Percentiles rank a stretch among this genome's conserved stretches.
These are phyloP conservation scores for Cyberlindnera galapagoensis DNA, from an alignment of 805 yeast genomes.

Conservation along the genomic window DNA sequence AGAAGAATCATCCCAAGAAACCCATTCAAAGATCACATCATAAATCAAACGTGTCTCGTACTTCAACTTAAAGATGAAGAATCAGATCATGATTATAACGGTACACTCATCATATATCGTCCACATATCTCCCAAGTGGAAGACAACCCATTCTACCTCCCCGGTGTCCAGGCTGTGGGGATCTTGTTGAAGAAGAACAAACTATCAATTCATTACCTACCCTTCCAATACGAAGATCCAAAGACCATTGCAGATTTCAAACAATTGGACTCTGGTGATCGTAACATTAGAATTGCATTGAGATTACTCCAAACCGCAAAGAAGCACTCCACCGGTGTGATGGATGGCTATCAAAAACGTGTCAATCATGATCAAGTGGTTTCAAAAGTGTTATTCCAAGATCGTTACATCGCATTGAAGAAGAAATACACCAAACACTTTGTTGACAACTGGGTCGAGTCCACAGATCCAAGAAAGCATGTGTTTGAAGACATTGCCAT, in stretches of 20 bases:
- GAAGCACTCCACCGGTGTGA: conserved; percentile 80
- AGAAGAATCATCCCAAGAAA: conserved; percentile 88
- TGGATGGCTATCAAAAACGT: conserved; percentile 79
- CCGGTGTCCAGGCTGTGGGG: conserved; percentile 75
- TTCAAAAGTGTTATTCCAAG: conserved; percentile 75
- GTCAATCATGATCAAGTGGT: conserved; percentile 87
- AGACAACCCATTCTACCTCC: conserved; percentile 84
- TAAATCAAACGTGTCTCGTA: conserved; percentile 77
- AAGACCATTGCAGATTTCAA: conserved; percentile 23
- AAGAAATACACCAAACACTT: conserved; percentile 71
- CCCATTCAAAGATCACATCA: conserved; percentile 74
- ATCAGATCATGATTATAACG: conserved; percentile 22
- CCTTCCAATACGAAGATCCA: conserved; percentile 37
- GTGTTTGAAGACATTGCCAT: conserved; percentile 95
- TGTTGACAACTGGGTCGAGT: conserved; percentile 85
- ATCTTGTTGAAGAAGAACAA: conserved; percentile 40
- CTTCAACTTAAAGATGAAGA: conserved; percentile 27
- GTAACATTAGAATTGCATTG: conserved; percentile 77
- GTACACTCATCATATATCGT: conserved; percentile 60
- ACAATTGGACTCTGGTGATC: conserved; percentile 38
- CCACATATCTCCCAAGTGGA: conserved; percentile 62
- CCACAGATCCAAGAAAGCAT: conserved; percentile 91
- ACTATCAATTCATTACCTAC: conserved; percentile 71
- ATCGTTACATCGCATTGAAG: conserved; percentile 71
- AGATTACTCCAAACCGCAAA: conserved; percentile 71